Evolutionary conservation across 2,329 filamentous ascomycete species (phyloP), one percentile per base, ranked within the genome.

Genomic region (Talaromyces sp.): DNA sequence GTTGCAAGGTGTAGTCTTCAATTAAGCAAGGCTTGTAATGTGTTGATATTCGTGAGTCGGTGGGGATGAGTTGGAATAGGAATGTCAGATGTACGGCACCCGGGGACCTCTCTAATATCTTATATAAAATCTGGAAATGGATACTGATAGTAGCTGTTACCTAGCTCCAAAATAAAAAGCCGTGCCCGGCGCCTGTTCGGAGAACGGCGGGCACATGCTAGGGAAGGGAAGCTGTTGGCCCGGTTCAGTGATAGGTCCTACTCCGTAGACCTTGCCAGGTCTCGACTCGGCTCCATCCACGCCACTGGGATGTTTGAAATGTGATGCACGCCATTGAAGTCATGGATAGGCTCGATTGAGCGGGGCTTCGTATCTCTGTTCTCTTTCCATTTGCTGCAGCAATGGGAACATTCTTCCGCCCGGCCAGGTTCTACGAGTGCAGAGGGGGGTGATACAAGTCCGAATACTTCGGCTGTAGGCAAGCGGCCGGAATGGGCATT

Each of bases 281-380:
- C 63, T 65, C 57, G 63, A 65, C 63, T 61, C 63, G 56, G 57
- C 58, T 47, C 13, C 58, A 64, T 56, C 37, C 47, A 60, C 56
- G 63, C 63, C 63, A 64, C 62, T 52, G 41, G 62, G 62, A 57
- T 48, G 24, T 47, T 60, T 43, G 54, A 48, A 54, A 41, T 39
- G 14, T 59, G 52, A 45, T 47, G 39, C 47, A 60, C 33, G 41
- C 8, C 50, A 37, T 54, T 35, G 27, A 54, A 56, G 31, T 22
- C 50, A 35, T 35, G 13, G 11, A 22, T 19, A 35, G 2, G 6
- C 9, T 31, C 10, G 2, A 3, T 24, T 13, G 37, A 43, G 48
- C 43, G 62, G 56, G 62, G 62, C 31, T 3, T 31, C 41, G 9
- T 33, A 19, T 16, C 41, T 41, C 39, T 39, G 22, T 19, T 14